Evolutionary conservation across 2,329 filamentous ascomycete genomes (phyloP), one percentile per base, ranked within the genome.

Genomic region (Orbilia brochopaga): DNA sequence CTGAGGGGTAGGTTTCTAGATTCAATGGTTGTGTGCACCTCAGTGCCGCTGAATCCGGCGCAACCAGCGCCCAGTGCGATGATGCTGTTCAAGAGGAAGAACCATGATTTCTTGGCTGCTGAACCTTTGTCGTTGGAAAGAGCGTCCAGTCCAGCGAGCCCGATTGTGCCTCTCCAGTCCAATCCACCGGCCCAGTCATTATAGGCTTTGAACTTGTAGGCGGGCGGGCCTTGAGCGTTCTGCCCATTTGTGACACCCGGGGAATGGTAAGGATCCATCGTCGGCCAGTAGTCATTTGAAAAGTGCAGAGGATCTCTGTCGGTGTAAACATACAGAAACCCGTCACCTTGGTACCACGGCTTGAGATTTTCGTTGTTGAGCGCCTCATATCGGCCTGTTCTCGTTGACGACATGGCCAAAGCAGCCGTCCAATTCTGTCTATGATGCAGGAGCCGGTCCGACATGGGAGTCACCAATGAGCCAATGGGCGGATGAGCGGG

Each of bases 221-320:
- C 24, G 11, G 66, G 60, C 10, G 59, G 50, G 1, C 35, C 35
- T 35, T 74, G 73, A 5, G 40, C 30, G 42, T 73, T 74, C 35
- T 74, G 73, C 4, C 73, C 73, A 23, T 70, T 72, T 5, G 73
- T 74, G 13, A 74, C 73, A 11, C 73, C 73, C 19, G 73, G 73
- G 21, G 67, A 67, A 44, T 74, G 73, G 53, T 67, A 74, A 3
- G 73, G 73, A 48, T 74, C 73, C 73, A 74, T 74, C 5, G 73
- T 74, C 24, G 73, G 66, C 62, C 69, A 74, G 23, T 74, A 74
- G 30, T 73, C 67, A 42, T 74, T 63, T 7, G 69, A 63, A 53
- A 63, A 74, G 27, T 74, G 66, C 15, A 67, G 27, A 19, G 62
- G 66, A 40, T 74, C 73, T 37, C 63, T 74, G 40, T 73, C 67